phyloP scores from a whole-genome alignment of 148 eudicot genomes.

The Silene uniflora region DNA sequence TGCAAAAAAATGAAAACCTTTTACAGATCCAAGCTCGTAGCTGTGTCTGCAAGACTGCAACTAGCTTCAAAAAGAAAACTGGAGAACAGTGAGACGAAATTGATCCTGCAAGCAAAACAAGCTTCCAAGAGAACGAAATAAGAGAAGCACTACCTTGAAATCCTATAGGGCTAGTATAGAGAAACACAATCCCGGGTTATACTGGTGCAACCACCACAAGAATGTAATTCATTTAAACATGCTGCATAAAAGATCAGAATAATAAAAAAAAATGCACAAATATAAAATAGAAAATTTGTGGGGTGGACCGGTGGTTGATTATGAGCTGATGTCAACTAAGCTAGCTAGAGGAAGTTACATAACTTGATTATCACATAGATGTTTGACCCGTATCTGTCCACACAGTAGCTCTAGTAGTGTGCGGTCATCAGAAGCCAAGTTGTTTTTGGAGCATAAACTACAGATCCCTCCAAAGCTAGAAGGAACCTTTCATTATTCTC shows the following conservation, averaged over 20 bases:
- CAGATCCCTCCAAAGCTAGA: constrained; percentile 55
- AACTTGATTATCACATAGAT: constrained; percentile 13
- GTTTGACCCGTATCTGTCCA: constrained; percentile 88
- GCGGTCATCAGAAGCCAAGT: constrained; percentile 84
- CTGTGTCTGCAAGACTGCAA: constrained; percentile 3
- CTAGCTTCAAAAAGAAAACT: neutral
- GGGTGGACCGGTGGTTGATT: no score
- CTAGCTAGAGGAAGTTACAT: neutral
- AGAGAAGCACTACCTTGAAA: neutral
- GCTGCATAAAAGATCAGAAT: neutral
- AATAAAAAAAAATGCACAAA: neutral
- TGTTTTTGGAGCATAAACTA: constrained; percentile 58
- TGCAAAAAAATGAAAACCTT: neutral
- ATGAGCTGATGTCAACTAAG: no score
- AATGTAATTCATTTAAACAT: neutral
- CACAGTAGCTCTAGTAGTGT: constrained; percentile 64
- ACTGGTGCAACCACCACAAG: constrained; percentile 1
- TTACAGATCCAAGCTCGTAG: neutral
- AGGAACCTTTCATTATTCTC: constrained; percentile 30
- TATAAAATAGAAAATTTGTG: neutral
- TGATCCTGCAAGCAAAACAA: neutral
- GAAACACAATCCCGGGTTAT: neutral
- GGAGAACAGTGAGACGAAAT: neutral
- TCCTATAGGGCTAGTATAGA: neutral
- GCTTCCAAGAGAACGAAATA: neutral